A percentile compares a stretch with the other conserved stretches of the same genome.
These are phyloP conservation scores for Lathyrus oleraceus DNA, from an alignment of 306 rosid species.

Conservation along the genomic window DNA sequence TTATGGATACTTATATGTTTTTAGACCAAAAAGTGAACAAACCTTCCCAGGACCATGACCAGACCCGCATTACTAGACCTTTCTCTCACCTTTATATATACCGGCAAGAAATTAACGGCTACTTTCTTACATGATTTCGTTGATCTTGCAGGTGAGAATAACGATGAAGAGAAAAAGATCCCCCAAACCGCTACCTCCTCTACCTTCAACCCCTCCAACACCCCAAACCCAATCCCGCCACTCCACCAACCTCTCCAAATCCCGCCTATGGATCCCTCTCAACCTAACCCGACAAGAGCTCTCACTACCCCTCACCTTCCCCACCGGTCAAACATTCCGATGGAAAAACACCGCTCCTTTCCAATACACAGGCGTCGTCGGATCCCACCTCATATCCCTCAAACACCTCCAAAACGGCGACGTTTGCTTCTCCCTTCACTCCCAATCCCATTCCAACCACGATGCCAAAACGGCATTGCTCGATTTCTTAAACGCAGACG, in stretches of 20 bases:
- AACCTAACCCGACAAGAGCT: conserved; percentile 62
- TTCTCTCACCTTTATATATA: neutral
- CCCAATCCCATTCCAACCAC: conserved; percentile 36
- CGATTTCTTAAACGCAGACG: conserved; percentile 68
- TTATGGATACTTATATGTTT: no score
- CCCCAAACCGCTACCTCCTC: conserved; percentile 20
- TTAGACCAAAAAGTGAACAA: no score
- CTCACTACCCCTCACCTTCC: conserved; percentile 84
- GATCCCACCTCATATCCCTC: conserved; percentile 75
- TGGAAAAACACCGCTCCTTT: conserved; percentile 75
- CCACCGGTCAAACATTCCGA: conserved; percentile 96
- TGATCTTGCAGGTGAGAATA: conserved; percentile 9
- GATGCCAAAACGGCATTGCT: conserved; percentile 48
- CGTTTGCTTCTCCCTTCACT: conserved; percentile 65
- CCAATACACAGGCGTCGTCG: conserved; percentile 78
- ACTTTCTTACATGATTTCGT: neutral
- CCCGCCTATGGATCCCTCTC: conserved; percentile 68
- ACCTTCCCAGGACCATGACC: no score
- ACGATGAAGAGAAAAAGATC: conserved; percentile 45
- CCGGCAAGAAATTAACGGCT: neutral
- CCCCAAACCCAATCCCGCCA: conserved; percentile 45
- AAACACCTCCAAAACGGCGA: conserved; percentile 65
- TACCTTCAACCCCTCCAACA: conserved; percentile 52
- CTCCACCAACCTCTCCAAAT: conserved; percentile 43
- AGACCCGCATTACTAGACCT: neutral